A percentile compares a stretch with the other conserved stretches of the same genome.
phyloP scores from a whole-genome alignment of 208 protist species.

The Trichomonas vaginalis region DNA sequence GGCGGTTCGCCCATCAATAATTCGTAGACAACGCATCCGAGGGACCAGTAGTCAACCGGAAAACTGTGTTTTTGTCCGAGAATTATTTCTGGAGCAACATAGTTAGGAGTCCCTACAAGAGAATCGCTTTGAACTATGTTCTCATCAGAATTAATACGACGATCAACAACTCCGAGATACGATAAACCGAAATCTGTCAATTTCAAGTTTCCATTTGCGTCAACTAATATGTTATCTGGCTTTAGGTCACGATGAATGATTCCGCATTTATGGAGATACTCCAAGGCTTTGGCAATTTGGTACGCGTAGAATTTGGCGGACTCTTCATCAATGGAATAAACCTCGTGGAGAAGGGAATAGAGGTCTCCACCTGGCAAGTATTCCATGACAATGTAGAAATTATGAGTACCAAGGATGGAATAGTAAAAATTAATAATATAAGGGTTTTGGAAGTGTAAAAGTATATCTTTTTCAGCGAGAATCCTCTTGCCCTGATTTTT shows the following conservation, averaged over 20 bases:
- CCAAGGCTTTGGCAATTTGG: constrained; percentile 72
- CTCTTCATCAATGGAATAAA: background rate
- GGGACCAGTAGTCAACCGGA: background rate
- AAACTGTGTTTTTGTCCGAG: background rate
- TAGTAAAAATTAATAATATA: constrained; percentile 11
- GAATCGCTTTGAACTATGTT: background rate
- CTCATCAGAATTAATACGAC: constrained; percentile 28
- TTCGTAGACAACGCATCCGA: background rate
- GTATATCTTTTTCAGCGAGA: background rate
- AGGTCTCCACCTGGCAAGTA: background rate
- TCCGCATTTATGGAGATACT: constrained; percentile 81
- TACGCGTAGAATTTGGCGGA: constrained; percentile 41
- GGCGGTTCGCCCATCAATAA: background rate
- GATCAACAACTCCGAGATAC: background rate
- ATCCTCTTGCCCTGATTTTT: background rate
- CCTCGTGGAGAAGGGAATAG: background rate
- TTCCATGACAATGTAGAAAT: background rate
- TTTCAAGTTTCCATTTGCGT: constrained; percentile 50
- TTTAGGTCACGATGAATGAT: constrained; percentile 83
- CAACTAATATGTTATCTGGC: constrained; percentile 79
- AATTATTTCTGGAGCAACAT: constrained; percentile 1
- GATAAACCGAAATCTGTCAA: constrained; percentile 87
- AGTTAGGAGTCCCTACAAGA: background rate
- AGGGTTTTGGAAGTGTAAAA: background rate
- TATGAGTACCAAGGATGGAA: background rate